These are phyloP conservation scores for Stephanodiscus minutulus DNA, from an alignment of 108 stramenopile genomes.

Conservation along the genomic window DNA sequence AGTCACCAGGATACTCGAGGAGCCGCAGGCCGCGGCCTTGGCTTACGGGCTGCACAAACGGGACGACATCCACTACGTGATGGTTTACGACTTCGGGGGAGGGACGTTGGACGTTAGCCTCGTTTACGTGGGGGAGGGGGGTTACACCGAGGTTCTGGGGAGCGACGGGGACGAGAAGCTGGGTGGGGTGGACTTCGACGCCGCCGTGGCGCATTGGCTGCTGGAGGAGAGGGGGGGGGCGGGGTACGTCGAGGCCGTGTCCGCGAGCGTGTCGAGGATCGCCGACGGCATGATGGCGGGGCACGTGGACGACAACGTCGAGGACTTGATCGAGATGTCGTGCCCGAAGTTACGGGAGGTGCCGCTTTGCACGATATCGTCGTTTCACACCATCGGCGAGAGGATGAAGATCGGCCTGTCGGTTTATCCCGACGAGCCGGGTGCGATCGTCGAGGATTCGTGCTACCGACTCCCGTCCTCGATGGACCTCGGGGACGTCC, in stretches of 20 bases:
- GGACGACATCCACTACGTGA: constrained; percentile 90
- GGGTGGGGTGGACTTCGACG: constrained; percentile 92
- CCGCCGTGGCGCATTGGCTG: constrained; percentile 77
- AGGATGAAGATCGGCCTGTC: constrained; percentile 80
- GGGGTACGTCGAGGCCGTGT: constrained; percentile 22
- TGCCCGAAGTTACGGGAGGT: constrained; percentile 54
- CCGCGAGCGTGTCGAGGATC: constrained; percentile 32
- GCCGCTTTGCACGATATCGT: constrained; percentile 75
- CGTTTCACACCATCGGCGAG: constrained; percentile 85
- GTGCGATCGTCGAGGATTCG: constrained; percentile 30
- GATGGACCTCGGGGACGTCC: constrained; percentile 6
- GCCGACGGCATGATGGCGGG: constrained; percentile 11
- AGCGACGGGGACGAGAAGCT: constrained; percentile 92
- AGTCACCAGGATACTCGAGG: constrained; percentile 88
- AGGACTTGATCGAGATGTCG: constrained; percentile 51
- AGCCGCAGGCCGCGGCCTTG: constrained; percentile 95
- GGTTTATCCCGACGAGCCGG: constrained; percentile 22
- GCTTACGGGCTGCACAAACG: constrained; percentile 96
- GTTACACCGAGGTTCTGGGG: constrained; percentile 91
- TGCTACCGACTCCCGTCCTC: constrained; percentile 26
- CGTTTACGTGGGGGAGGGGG: constrained; percentile 88
- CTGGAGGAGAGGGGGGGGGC: constrained; percentile 31
- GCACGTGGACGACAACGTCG: constrained; percentile 42
- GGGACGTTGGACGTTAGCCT: constrained; percentile 96
- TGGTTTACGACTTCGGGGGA: constrained; percentile 98